Conservation (phyloP, 1,284 basidiomycete genomes). For the Xerocomus nothofagi region DNA sequence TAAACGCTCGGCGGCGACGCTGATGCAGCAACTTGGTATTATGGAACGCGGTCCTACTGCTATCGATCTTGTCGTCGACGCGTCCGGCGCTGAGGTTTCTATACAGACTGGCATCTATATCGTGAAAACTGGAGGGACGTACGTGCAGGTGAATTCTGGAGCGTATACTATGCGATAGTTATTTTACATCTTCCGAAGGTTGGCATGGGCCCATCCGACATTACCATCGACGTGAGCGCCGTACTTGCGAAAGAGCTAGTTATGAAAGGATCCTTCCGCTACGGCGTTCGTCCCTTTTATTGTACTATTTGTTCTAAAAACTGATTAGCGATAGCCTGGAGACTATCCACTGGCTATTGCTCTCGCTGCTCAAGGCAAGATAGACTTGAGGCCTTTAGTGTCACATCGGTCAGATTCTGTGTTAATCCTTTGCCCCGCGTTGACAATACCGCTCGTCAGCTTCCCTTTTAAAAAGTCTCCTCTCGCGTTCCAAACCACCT, state of each 20-base stretch:
- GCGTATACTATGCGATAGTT: background rate
- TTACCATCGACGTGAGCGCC: conserved; percentile 60
- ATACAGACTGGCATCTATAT: conserved; percentile 83
- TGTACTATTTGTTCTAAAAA: background rate
- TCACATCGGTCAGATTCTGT: conserved; percentile 68
- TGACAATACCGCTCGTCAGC: conserved; percentile 36
- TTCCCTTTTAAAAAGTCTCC: conserved; percentile 76
- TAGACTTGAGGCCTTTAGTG: conserved; percentile 87
- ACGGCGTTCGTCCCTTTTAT: conserved; percentile 54
- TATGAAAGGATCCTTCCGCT: conserved; percentile 87
- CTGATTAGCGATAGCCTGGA: conserved; percentile 55
- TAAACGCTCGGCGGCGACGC: conserved; percentile 58
- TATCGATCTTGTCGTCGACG: conserved; percentile 79
- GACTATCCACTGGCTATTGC: conserved; percentile 86
- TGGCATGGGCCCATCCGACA: conserved; percentile 69
- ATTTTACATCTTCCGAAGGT: conserved; percentile 46
- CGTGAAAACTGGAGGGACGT: conserved; percentile 71
- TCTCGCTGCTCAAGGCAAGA: conserved; percentile 74
- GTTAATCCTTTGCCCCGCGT: background rate
- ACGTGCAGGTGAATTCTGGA: conserved; percentile 53
- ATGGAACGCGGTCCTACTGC: conserved; percentile 55
- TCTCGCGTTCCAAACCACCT: conserved; percentile 79
- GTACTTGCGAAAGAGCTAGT: conserved; percentile 76
- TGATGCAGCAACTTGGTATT: conserved; percentile 60
- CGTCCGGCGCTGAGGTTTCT: conserved; percentile 86